Percentiles rank a stretch among this genome's conserved stretches.
Conservation (phyloP, 768 basidiomycete genomes). For the Trametes cubensis region DNA sequence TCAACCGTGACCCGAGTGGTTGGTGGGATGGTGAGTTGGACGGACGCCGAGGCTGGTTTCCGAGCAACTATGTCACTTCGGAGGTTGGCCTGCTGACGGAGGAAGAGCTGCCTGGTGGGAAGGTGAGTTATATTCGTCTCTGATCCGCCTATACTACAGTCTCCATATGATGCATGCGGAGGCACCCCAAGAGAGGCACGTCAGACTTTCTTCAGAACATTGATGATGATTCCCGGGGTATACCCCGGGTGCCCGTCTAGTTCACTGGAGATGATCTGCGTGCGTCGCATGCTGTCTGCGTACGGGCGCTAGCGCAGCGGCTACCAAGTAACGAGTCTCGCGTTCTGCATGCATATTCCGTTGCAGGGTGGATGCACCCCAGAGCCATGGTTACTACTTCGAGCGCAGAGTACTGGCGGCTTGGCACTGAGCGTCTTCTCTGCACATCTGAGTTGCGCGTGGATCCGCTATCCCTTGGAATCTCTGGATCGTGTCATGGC, state of each 20-base stretch:
- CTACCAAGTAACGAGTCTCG: too few relatives aligned
- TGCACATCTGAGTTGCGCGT: not conserved
- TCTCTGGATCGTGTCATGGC: not conserved
- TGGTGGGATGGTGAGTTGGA: slow-evolving; percentile 99
- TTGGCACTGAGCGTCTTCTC: not conserved
- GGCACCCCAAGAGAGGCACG: too few relatives aligned
- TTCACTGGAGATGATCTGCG: too few relatives aligned
- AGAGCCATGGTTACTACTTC: not conserved
- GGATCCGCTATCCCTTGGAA: not conserved
- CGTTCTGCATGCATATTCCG: not conserved
- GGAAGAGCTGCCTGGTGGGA: slow-evolving; percentile 51
- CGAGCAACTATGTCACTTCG: slow-evolving; percentile 89
- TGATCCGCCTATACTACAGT: not conserved
- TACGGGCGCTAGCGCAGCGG: too few relatives aligned
- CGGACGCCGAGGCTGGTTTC: slow-evolving; percentile 93
- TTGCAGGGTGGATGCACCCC: not conserved
- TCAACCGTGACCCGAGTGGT: slow-evolving; percentile 83
- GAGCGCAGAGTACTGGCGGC: not conserved
- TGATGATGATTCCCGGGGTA: too few relatives aligned
- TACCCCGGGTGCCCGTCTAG: too few relatives aligned
- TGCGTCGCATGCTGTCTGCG: too few relatives aligned
- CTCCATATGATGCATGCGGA: too few relatives aligned
- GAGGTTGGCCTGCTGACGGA: slow-evolving; percentile 61
- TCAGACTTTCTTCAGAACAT: too few relatives aligned
- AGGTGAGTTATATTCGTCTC: slow-evolving; percentile 39